These are phyloP conservation scores for Schizochytrium sp. DNA, from an alignment of 108 stramenopile species.

Conservation along the genomic window DNA sequence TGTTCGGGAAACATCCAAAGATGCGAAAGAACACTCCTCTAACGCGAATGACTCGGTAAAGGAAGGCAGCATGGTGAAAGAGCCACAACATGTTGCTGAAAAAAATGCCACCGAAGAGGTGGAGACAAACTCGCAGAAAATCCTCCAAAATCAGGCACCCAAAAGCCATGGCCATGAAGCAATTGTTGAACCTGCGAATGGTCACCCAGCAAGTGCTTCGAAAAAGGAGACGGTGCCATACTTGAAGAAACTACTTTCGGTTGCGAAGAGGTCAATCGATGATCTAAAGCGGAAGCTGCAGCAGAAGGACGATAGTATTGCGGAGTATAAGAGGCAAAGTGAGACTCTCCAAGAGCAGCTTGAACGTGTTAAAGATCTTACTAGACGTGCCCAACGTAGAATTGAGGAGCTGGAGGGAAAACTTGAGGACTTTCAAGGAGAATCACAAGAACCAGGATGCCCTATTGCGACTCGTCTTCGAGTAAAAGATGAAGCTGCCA, in stretches of 20 bases:
- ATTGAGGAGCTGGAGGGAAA: constrained; percentile 24
- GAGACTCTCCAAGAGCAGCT: constrained; percentile 14
- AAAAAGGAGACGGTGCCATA: constrained; percentile 29
- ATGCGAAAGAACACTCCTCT: too few species aligned
- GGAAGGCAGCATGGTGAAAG: too few species aligned
- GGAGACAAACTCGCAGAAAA: too few species aligned
- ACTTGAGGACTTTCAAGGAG: not conserved
- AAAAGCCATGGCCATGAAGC: too few species aligned
- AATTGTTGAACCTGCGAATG: too few species aligned
- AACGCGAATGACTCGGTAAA: too few species aligned
- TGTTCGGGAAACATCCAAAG: too few species aligned
- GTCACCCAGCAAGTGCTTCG: not conserved
- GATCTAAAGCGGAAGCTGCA: constrained; percentile 39
- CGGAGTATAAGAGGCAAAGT: not conserved
- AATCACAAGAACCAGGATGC: not conserved
- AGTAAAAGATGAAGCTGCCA: not conserved
- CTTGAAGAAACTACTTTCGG: constrained; percentile 40
- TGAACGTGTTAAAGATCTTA: constrained; percentile 7
- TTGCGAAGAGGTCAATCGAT: constrained; percentile 45
- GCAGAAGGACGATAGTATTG: not conserved
- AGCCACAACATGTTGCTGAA: too few species aligned
- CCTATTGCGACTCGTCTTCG: not conserved
- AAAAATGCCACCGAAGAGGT: too few species aligned
- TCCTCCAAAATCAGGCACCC: too few species aligned
- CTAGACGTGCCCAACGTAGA: constrained; percentile 15